Base-by-base conservation (phyloP, 345 rosid genomes). In the Gynandropsis gynandra region DNA sequence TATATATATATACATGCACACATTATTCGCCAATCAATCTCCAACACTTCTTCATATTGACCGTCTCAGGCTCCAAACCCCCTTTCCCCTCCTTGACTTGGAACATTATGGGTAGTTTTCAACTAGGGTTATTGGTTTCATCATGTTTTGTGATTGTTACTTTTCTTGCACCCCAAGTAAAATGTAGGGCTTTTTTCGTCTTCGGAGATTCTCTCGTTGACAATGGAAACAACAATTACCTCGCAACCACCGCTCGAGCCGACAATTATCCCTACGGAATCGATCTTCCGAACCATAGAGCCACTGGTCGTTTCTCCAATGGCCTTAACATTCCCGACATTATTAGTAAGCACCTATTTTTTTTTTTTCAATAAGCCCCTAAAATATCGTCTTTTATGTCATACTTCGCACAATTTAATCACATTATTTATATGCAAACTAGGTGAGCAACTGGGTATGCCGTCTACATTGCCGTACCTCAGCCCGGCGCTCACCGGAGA, bases 241-340 rank as follows among this genome's bases (percentile, higher is more conserved):
- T 89, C 19, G 62, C 71, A 12, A 89, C 94, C 59, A 73, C 89
- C 4, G 95, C 95, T 5, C 77, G 95, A 0, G 97, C 97, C 0
- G 90, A 89, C 35, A 55, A 76, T 0, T 78, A 72, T 5, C 97
- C 95, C 0, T 89, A 86, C 24, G 94, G 97, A 54, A 65, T 86
- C n/a, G 95, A 86, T 44, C 77, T 51, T 50, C 88, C 90, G 3
- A 77, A 82, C 65, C 86, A 65, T 45, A 59, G 61, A 24, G 67
- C 97, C 47, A 86, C 87, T 0, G 85, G 97, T 9, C 90, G 85
- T 20, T 89, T 89, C 76, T 82, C 96, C 42, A 89, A 86, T 41
- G 97, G 97, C 64, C 74, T 83, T 14, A 86, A 83, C 74, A 81
- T 89, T 41, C 89, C 95, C 8, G 97, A 89, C 50, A 35, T 83